Evolutionary conservation across 305 asterid genomes (phyloP).

Genomic region (Fraxinus greggii): DNA sequence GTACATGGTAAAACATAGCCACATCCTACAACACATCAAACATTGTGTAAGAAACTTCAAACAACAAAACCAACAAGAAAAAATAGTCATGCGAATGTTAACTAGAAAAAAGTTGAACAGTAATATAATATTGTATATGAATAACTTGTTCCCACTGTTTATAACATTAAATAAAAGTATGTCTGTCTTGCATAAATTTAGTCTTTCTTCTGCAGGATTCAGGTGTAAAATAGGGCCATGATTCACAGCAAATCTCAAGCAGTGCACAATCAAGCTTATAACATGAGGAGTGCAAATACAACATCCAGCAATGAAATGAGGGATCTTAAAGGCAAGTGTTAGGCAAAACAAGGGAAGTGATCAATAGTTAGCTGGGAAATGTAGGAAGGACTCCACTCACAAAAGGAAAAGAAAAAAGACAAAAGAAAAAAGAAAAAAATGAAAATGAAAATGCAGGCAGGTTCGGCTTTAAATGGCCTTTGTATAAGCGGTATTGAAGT

Average conservation of each 20-base stretch:
- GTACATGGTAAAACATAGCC: conserved; percentile 52
- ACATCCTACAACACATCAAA: conserved; percentile 52
- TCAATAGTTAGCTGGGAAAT: neutral
- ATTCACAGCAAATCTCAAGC: conserved; percentile 1
- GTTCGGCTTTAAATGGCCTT: neutral
- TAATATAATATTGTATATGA: neutral
- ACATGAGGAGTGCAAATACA: neutral
- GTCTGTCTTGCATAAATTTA: neutral
- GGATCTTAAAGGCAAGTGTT: neutral
- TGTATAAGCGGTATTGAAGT: neutral
- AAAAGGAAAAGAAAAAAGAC: neutral
- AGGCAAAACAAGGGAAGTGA: conserved; percentile 12
- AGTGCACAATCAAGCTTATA: neutral
- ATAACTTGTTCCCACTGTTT: neutral
- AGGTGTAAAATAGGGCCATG: neutral
- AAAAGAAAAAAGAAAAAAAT: no score
- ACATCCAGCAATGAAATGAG: neutral
- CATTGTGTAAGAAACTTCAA: conserved; percentile 12
- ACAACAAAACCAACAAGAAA: neutral
- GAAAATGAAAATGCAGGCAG: neutral
- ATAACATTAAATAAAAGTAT: neutral
- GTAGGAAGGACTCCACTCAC: neutral
- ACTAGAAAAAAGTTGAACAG: neutral
- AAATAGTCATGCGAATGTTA: neutral
- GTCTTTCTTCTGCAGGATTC: neutral